These are phyloP conservation scores for Orbilia brochopaga DNA, from an alignment of 2,329 filamentous ascomycete genomes.

Conservation along the genomic window DNA sequence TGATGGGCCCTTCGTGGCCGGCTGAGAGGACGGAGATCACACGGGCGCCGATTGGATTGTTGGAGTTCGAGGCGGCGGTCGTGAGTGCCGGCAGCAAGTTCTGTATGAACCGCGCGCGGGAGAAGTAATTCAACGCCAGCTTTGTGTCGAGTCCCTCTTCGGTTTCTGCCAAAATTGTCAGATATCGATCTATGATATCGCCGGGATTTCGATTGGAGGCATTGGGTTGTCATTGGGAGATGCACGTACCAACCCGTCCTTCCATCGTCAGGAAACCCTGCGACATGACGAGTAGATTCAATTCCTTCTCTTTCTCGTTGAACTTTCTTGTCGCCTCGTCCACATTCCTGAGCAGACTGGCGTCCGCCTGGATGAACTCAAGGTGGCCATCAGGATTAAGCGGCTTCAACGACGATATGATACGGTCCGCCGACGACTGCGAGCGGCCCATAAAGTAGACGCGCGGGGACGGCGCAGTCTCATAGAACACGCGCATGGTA, in stretches of 20 bases:
- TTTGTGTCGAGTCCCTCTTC: conserved; percentile 61
- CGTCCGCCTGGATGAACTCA: conserved; percentile 62
- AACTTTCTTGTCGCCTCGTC: conserved; percentile 63
- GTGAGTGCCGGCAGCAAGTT: conserved; percentile 59
- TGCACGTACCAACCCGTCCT: conserved; percentile 54
- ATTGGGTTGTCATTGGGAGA: neutral
- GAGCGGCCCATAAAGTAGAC: conserved; percentile 65
- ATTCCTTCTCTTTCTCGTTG: conserved; percentile 58
- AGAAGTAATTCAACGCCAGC: conserved; percentile 62
- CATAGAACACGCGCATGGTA: conserved; percentile 61
- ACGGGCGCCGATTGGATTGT: conserved; percentile 55
- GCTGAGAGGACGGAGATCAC: conserved; percentile 59
- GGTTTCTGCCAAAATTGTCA: conserved; percentile 56
- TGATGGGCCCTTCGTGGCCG: conserved; percentile 57
- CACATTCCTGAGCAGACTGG: conserved; percentile 63
- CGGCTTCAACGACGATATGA: conserved; percentile 59
- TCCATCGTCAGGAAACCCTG: conserved; percentile 58
- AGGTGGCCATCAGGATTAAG: conserved; percentile 61
- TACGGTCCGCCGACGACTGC: conserved; percentile 56
- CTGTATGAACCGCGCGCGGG: conserved; percentile 60
- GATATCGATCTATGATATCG: neutral
- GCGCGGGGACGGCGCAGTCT: conserved; percentile 59
- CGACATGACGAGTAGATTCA: conserved; percentile 63
- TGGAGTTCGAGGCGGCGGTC: conserved; percentile 9
- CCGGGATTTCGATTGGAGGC: neutral